Conservation (phyloP, 495 filamentous ascomycete species). For the Aspergillus conjunctus region DNA sequence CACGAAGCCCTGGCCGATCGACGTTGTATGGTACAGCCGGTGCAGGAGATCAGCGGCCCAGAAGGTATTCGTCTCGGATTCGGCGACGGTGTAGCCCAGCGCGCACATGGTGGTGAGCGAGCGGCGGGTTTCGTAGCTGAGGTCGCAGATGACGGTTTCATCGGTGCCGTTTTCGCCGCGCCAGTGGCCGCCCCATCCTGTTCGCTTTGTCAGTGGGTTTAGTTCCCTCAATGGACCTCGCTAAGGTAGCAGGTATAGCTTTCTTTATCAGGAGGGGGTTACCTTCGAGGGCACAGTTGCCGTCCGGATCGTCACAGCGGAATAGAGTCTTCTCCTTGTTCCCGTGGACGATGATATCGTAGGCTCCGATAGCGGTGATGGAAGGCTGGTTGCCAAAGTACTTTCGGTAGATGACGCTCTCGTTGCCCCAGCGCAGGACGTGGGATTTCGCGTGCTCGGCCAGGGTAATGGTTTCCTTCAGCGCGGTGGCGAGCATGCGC, state of each 20-base stretch:
- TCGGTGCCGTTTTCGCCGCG: slow-evolving; percentile 57
- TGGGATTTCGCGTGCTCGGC: slow-evolving; percentile 51
- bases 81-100: slow-evolving; percentile 54
- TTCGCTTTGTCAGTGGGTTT: slow-evolving; percentile 11
- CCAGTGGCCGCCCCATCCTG: slow-evolving; percentile 62
- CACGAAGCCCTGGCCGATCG: slow-evolving; percentile 53
- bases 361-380: slow-evolving; percentile 54
- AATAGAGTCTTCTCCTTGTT: slow-evolving; percentile 52
- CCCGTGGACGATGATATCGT: slow-evolving; percentile 50
- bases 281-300: slow-evolving; percentile 55
- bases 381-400: slow-evolving; percentile 58
- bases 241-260: too few relatives aligned
- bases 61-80: slow-evolving; percentile 52
- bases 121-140: slow-evolving; percentile 52
- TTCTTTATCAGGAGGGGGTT: slow-evolving; percentile 8
- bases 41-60: slow-evolving; percentile 61
- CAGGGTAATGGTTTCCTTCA: slow-evolving; percentile 51
- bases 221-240: neutral
- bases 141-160: slow-evolving; percentile 63
- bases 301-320: slow-evolving; percentile 61
- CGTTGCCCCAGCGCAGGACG: slow-evolving; percentile 52
- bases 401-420: slow-evolving; percentile 55
- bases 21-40: slow-evolving; percentile 56
- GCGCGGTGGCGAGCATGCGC: slow-evolving; percentile 46
- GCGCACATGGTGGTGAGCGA: slow-evolving; percentile 55